These are phyloP conservation scores for Silene uniflora DNA, from an alignment of 148 eudicot genomes.

Conservation along the genomic window DNA sequence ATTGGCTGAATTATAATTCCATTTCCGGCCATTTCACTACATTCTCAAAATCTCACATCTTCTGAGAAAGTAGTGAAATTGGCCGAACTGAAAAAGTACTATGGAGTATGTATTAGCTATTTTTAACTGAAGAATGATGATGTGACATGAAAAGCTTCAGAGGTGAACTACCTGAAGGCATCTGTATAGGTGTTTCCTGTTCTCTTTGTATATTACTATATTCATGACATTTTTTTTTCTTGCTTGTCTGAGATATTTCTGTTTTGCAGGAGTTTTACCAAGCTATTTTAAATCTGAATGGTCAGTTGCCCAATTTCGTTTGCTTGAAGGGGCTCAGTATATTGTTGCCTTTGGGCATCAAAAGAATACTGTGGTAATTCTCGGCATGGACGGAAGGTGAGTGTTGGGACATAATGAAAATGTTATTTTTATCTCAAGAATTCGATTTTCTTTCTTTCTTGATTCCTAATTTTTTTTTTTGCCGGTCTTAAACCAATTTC, in stretches of 20 bases:
- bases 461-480: neutral
- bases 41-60: neutral
- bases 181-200: neutral
- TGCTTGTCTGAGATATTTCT: slow-evolving; percentile 19
- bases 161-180: neutral
- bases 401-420: slow-evolving; percentile 13
- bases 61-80: neutral
- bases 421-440: neutral
- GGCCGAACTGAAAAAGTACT: neutral
- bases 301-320: slow-evolving; percentile 83
- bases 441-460: neutral
- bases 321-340: slow-evolving; percentile 72
- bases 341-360: slow-evolving; percentile 86
- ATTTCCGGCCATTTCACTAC: neutral
- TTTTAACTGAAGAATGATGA: too few relatives aligned
- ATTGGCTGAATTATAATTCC: neutral
- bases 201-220: neutral
- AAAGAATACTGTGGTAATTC: slow-evolving; percentile 71
- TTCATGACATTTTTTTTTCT: too few relatives aligned
- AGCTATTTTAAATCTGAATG: slow-evolving; percentile 88
- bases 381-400: slow-evolving; percentile 88
- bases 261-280: slow-evolving; percentile 73
- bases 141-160: neutral
- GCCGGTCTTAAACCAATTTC: too few relatives aligned
- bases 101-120: neutral